Base-by-base conservation (phyloP, 805 yeast genomes). In the Starmerella ratchasimensis region DNA sequence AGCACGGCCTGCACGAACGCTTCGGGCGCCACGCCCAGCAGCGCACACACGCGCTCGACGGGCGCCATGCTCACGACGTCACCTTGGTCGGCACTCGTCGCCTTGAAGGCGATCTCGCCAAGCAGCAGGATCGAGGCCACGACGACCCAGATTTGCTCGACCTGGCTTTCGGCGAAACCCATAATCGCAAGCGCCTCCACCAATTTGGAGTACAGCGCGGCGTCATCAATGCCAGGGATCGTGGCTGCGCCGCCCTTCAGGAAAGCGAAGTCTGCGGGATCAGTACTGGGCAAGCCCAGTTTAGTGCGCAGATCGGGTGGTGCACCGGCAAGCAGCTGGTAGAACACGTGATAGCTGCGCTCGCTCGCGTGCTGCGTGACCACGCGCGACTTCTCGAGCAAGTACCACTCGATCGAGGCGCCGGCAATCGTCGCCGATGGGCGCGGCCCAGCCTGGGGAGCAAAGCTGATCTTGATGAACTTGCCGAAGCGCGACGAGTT, bases 401-500 rank as follows among this genome's bases (percentile, higher is more conserved):
- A 62, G 51, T 90, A 90, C 82, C 94, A 90, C 51, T 88, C 95
- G 34, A 90, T 83, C 47, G 80, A 77, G 9, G 97, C 97, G 10
- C 95, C 95, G 16, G 71, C 65, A 31, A 90, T 77, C 42, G 68
- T 68, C 3, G 82, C 82, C 9, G 66, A 56, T 19, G 13, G 5
- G 7, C 6, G 4, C 19, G 7, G 9, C 13, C 17, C 16, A 9
- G 8, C n/a, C 8, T 28, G 24, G 3, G 61, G 51, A 39, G 70
- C 67, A 49, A 88, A 81, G 54, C 76, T 83, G 42, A 90, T 80
- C 52, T 84, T 79, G 46, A 90, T 81, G 53, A 90, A 90, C 60
- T 90, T 90, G 27, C 99, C 99, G 57, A 90, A 90, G 53, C 99
- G 72, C 5, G 97, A 88, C 3, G 96, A 84, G 58, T 90, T 90